Conservation (phyloP, 257 asterid species). For the Linderniella brevidens region DNA sequence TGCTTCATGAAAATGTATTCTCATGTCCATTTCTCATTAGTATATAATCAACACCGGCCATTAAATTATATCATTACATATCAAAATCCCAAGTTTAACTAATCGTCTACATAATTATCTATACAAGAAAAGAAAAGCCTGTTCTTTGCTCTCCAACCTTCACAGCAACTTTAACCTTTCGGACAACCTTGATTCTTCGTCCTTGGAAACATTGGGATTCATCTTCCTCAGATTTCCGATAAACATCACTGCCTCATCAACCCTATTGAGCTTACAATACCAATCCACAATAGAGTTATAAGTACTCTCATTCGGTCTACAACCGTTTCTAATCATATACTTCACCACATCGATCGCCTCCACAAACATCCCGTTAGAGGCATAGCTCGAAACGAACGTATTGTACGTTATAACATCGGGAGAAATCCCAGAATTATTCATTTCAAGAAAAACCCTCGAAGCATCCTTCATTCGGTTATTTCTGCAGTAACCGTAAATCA, state of each 20-base stretch:
- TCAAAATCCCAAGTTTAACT: too few species aligned
- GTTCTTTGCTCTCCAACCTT: too few species aligned
- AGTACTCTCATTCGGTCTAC: slow-evolving; percentile 76
- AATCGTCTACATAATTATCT: too few species aligned
- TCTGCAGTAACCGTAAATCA: slow-evolving; percentile 73
- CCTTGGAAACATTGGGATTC: slow-evolving; percentile 52
- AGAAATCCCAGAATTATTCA: slow-evolving; percentile 36
- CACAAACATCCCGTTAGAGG: slow-evolving; percentile 55
- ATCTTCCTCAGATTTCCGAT: slow-evolving; percentile 39
- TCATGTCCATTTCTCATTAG: too few species aligned
- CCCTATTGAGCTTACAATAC: slow-evolving; percentile 44
- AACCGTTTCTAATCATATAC: slow-evolving; percentile 74
- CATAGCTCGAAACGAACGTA: slow-evolving; percentile 62
- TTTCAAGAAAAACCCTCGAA: slow-evolving; percentile 53
- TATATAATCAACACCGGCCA: too few species aligned
- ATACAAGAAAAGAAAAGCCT: too few species aligned
- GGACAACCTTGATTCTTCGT: slow-evolving; percentile 49
- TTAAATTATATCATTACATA: too few species aligned
- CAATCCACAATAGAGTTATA: slow-evolving; percentile 67
- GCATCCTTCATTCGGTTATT: slow-evolving; percentile 69
- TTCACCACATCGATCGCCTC: slow-evolving; percentile 70
- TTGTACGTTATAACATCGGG: slow-evolving; percentile 82
- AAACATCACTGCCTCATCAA: slow-evolving; percentile 67
- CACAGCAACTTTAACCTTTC: slow-evolving; percentile 33
- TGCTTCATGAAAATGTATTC: too few species aligned